Evolutionary conservation across 2,329 filamentous ascomycete genomes (phyloP).

Genomic region (Epichloe gansuensis): DNA sequence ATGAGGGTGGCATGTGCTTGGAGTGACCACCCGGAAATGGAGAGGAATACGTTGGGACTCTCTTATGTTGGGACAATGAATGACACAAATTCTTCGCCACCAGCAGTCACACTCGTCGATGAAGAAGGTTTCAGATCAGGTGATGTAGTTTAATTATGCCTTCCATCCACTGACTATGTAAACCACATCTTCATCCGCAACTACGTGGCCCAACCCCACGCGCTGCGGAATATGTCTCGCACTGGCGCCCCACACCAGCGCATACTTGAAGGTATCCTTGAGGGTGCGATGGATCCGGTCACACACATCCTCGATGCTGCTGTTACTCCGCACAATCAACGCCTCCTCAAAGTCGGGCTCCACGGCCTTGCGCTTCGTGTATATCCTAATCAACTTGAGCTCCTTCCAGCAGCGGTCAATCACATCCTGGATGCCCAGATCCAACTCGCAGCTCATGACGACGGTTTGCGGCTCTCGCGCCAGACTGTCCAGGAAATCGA

Average conservation of each 20-base stretch:
- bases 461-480: slow-evolving; percentile 88
- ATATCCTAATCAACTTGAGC: slow-evolving; percentile 77
- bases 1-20: neutral
- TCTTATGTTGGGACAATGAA: neutral
- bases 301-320: slow-evolving; percentile 92
- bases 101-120: neutral
- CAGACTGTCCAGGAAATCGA: slow-evolving; percentile 85
- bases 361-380: slow-evolving; percentile 89
- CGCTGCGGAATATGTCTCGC: slow-evolving; percentile 89
- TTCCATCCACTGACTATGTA: slow-evolving; percentile 55
- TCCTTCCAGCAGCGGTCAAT: slow-evolving; percentile 94
- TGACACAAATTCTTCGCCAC: neutral
- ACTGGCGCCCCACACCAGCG: slow-evolving; percentile 93
- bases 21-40: neutral
- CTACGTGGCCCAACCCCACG: slow-evolving; percentile 73
- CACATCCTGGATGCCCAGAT: slow-evolving; percentile 86
- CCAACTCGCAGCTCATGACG: slow-evolving; percentile 95
- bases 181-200: slow-evolving; percentile 58
- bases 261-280: slow-evolving; percentile 99
- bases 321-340: slow-evolving; percentile 78
- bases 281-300: slow-evolving; percentile 86
- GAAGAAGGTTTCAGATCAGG: neutral
- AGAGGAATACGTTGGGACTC: neutral
- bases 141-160: slow-evolving; percentile 29
- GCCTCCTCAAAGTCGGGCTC: slow-evolving; percentile 87